Percentiles rank a stretch among this genome's conserved stretches.
phyloP scores from a whole-genome alignment of 2,329 filamentous ascomycete genomes.

The Penicillium italicum region DNA sequence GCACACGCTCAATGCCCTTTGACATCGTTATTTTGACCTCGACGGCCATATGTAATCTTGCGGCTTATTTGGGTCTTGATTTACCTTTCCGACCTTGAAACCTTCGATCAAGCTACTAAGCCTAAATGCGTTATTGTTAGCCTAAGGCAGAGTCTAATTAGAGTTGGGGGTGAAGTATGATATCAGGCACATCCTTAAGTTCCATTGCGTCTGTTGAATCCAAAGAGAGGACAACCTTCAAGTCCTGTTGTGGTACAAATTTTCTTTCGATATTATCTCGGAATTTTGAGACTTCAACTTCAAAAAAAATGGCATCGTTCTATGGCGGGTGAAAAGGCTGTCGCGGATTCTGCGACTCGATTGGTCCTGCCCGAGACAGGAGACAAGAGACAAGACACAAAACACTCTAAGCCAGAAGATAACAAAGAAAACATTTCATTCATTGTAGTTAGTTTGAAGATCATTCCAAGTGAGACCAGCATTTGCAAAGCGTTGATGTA shows the following conservation, averaged over 20 bases:
- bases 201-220: neutral
- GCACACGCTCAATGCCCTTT: neutral
- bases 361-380: neutral
- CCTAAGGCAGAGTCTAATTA: neutral
- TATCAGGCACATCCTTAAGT: neutral
- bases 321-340: neutral
- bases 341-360: neutral
- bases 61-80: neutral
- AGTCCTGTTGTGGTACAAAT: neutral
- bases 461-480: neutral
- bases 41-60: neutral
- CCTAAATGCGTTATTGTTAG: neutral
- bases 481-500: neutral
- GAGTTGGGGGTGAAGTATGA: neutral
- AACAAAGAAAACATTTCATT: conserved; percentile 1
- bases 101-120: neutral
- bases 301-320: neutral
- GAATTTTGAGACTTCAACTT: neutral
- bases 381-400: neutral
- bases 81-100: neutral
- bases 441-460: neutral
- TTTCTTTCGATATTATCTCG: neutral
- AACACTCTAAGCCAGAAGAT: neutral
- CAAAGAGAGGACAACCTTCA: neutral
- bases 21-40: neutral